phyloP scores from a whole-genome alignment of 2,329 filamentous ascomycete genomes.

The Cadophora sp. region DNA sequence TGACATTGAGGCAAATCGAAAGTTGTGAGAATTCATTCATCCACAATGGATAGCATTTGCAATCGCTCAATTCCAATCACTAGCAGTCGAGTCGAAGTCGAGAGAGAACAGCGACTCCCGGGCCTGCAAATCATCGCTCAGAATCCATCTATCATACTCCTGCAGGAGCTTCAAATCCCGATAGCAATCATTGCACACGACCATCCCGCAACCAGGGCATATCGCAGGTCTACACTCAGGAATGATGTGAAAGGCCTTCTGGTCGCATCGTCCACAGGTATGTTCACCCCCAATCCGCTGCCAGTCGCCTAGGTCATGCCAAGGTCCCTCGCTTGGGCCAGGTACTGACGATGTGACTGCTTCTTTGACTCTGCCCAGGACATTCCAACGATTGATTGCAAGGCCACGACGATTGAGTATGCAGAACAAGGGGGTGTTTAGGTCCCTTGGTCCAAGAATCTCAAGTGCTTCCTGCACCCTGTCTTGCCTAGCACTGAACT shows the following conservation, averaged over 20 bases:
- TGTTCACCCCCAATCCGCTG: slow-evolving; percentile 33
- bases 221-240: slow-evolving; percentile 33
- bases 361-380: slow-evolving; percentile 27
- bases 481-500: slow-evolving; percentile 19
- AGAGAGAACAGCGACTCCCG: slow-evolving; percentile 26
- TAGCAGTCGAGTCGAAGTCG: slow-evolving; percentile 21
- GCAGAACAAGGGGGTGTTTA: slow-evolving; percentile 31
- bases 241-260: slow-evolving; percentile 35
- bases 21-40: neutral
- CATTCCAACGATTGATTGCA: slow-evolving; percentile 36
- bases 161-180: slow-evolving; percentile 32
- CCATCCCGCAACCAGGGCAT: slow-evolving; percentile 33
- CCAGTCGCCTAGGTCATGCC: slow-evolving; percentile 36
- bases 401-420: slow-evolving; percentile 32
- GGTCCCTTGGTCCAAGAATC: slow-evolving; percentile 33
- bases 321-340: slow-evolving; percentile 28
- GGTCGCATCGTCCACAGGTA: slow-evolving; percentile 34
- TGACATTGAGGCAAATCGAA: neutral
- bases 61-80: slow-evolving; percentile 6
- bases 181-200: slow-evolving; percentile 35
- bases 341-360: slow-evolving; percentile 15
- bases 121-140: slow-evolving; percentile 18
- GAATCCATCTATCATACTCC: slow-evolving; percentile 33
- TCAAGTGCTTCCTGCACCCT: slow-evolving; percentile 31
- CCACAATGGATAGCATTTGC: neutral